Evolutionary conservation across 805 yeast genomes (phyloP), one percentile per base, ranked within the genome.

Genomic region (Saturnispora kantuleensis): DNA sequence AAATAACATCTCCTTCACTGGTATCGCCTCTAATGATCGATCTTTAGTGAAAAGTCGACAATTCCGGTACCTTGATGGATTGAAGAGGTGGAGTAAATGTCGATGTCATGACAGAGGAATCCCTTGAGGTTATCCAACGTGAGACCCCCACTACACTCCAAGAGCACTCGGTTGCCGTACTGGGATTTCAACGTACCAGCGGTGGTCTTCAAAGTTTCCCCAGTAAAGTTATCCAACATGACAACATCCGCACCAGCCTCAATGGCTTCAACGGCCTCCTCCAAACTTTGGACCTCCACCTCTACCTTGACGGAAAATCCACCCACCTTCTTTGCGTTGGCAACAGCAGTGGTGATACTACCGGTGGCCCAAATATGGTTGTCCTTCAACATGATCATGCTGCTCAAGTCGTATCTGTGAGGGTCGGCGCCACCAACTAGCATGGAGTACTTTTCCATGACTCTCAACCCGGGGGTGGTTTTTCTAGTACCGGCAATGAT

Each of bases 341-440:
- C 54, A 7, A 90, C 90, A 1, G 97, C 97, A 39, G 73, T 67
- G 3, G 95, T 84, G 50, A 89, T 90, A 28, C 95, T 86, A 0
- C 97, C 97, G 2, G 94, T 84, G 4, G 95, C 80, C 79, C 93
- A 84, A 35, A 89, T 74, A 59, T 90, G 97, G 62, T 89, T 89
- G 58, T 89, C 97, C 62, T 89, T 89, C 54, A 89, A 73, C 97
- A 90, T 89, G 2, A 90, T 89, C 97, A 89, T 89, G 2, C 93
- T 76, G 38, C 93, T 81, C 46, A 89, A 74, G 59, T 90, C 97
- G 58, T 86, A 86, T 51, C 97, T 72, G 62, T 89, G 97, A 45
- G 93, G 74, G 59, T 89, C 97, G 45, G 86, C 84, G 3, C 97
- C 97, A 30, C 97, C 97, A 9, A 89, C 94, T 30, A 86, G 66